Evolutionary conservation across 2,329 filamentous ascomycete species (phyloP), one percentile per base, ranked within the genome.

Genomic region (Paecilomyces variotii): DNA sequence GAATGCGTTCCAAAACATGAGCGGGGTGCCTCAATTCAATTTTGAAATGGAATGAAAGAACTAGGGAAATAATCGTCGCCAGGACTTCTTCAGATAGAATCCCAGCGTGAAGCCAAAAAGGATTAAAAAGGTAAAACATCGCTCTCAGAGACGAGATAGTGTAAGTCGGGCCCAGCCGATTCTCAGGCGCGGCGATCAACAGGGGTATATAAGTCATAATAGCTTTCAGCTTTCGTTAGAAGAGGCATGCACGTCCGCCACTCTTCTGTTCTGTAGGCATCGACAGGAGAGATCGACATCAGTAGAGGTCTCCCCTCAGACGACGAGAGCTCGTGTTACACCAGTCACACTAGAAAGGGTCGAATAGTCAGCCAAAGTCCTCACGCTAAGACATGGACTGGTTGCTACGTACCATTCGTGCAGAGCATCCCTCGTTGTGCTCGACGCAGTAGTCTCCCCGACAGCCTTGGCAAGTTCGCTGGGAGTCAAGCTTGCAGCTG

Each of bases 371-470:
- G 50, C 50, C 12, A 57, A 59, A 45, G 54, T 54, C 25, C n/a
- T 45, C 10, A 19, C 6, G 24, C 12, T 10, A n/a, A 27, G 19
- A 50, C 9, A 35, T n/a, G 54, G 3, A 4, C 55, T 12, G 30
- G 27, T 28, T 27, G 19, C n/a, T 55, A 58, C 71, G 56, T 72
- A 78, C 76, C 66, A 74, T 77, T 68, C 80, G 86, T n/a, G 80
- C 75, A 11, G 87, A 89, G 49, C 88, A 93, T 14, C 90, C 89
- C 64, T 91, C 89, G 64, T 95, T 91, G 70, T 96, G 90, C 58
- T 87, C 81, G 60, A 88, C 82, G 72, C 92, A 97, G 72, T 95
- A 96, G 56, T 89, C 89, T 57, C 88, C 88, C 50, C 82, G 82
- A 73, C 92, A 96, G 59, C 81, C 82, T 61, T 79, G 81, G 71